Evolutionary conservation across 225 moss, liverwort and hornwort genomes (phyloP).

Genomic region (Bryoerythrophyllum caledonicum): DNA sequence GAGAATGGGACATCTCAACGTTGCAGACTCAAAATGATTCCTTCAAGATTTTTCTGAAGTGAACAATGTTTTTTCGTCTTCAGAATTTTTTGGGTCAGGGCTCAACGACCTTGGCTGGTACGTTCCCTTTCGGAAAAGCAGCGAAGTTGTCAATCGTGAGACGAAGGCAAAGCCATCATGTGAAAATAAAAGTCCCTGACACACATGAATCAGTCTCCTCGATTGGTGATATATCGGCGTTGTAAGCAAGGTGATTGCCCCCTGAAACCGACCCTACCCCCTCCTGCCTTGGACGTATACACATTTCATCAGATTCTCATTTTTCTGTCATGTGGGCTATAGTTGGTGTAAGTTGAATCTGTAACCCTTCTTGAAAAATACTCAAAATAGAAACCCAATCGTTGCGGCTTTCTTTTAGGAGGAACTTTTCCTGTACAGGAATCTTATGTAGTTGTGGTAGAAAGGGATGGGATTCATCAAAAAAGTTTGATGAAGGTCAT

Average conservation of each 20-base stretch:
- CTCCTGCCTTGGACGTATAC: not conserved
- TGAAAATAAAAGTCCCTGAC: not conserved
- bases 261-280: not conserved
- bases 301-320: not conserved
- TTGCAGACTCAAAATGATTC: slow-evolving; percentile 1
- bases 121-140: not conserved
- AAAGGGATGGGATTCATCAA: too few relatives aligned
- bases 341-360: not conserved
- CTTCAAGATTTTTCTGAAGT: not conserved
- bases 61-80: not conserved
- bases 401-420: too few relatives aligned
- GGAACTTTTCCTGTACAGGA: too few relatives aligned
- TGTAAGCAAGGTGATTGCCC: not conserved
- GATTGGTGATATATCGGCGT: not conserved
- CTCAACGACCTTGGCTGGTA: not conserved
- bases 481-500: too few relatives aligned
- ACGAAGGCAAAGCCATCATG: not conserved
- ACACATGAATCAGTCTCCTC: not conserved
- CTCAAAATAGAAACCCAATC: too few relatives aligned
- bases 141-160: not conserved
- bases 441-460: too few relatives aligned
- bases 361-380: not conserved
- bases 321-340: not conserved
- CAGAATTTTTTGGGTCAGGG: too few relatives aligned
- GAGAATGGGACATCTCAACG: not conserved